A percentile compares a stretch with the other conserved stretches of the same genome.
Conservation (phyloP, 352 stramenopile genomes). For the Phytophthora colocasiae region DNA sequence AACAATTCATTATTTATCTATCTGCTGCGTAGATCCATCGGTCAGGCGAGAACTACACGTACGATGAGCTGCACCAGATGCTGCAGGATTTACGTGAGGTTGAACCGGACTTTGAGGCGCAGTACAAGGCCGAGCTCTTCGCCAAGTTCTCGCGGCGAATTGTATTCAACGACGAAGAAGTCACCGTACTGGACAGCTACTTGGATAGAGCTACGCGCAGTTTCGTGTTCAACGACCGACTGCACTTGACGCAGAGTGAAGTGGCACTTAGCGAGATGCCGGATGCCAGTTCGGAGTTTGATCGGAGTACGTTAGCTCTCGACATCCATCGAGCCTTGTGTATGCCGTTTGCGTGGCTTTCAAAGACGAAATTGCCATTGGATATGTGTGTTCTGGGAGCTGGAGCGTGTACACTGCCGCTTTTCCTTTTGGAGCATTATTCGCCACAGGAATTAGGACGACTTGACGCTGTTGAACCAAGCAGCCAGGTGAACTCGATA, state of each 20-base stretch:
- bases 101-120: slow-evolving; percentile 56
- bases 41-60: slow-evolving; percentile 79
- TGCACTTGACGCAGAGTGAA: slow-evolving; percentile 81
- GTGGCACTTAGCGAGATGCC: slow-evolving; percentile 42
- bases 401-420: slow-evolving; percentile 59
- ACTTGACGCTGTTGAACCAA: slow-evolving; percentile 73
- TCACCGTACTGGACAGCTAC: slow-evolving; percentile 73
- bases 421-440: slow-evolving; percentile 60
- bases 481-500: slow-evolving; percentile 48
- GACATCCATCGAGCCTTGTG: slow-evolving; percentile 77
- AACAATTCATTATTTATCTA: too few species aligned
- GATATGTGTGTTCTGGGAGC: slow-evolving; percentile 58
- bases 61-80: slow-evolving; percentile 68
- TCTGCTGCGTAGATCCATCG: slow-evolving; percentile 61
- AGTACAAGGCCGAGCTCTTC: slow-evolving; percentile 68
- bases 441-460: slow-evolving; percentile 25
- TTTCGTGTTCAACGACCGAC: slow-evolving; percentile 78
- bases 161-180: slow-evolving; percentile 55
- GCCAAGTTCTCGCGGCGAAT: slow-evolving; percentile 62
- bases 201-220: slow-evolving; percentile 55
- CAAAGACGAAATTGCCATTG: slow-evolving; percentile 10
- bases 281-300: slow-evolving; percentile 32
- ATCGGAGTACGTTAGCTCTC: slow-evolving; percentile 56
- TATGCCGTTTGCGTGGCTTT: slow-evolving; percentile 44
- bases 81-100: slow-evolving; percentile 63